phyloP scores from a whole-genome alignment of 805 yeast species.

The Clavispora asparagi region DNA sequence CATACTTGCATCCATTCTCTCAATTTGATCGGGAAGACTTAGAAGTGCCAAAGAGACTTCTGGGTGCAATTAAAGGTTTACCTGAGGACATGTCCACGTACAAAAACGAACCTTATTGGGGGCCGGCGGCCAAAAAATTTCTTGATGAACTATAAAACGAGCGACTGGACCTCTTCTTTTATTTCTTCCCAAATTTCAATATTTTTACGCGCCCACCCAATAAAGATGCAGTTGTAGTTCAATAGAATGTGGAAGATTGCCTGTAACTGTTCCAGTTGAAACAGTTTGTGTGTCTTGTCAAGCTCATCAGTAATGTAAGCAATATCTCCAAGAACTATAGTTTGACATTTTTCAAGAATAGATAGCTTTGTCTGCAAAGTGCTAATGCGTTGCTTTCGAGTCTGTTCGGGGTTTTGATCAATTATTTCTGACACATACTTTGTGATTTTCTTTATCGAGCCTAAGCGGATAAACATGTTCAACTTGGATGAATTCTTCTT shows the following conservation, averaged over 20 bases:
- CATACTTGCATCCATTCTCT: conserved; percentile 51
- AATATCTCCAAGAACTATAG: conserved; percentile 36
- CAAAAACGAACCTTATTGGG: conserved; percentile 65
- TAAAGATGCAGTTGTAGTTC: conserved; percentile 50
- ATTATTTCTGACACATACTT: conserved; percentile 53
- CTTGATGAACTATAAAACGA: conserved; percentile 5
- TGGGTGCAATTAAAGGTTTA: conserved; percentile 60
- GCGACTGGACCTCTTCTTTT: conserved; percentile 30
- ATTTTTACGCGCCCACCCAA: conserved; percentile 65
- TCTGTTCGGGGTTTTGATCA: conserved; percentile 62
- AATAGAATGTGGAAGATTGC: conserved; percentile 47
- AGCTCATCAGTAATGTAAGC: conserved; percentile 38
- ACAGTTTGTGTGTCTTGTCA: conserved; percentile 44
- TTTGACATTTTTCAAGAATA: conserved; percentile 48
- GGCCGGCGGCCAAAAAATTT: conserved; percentile 48
- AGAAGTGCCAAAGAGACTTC: conserved; percentile 45
- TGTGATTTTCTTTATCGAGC: conserved; percentile 43
- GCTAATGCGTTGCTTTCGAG: conserved; percentile 49
- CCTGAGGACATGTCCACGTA: conserved; percentile 55
- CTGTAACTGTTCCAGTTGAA: conserved; percentile 45
- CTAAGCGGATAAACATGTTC: conserved; percentile 48
- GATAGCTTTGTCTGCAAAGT: conserved; percentile 47
- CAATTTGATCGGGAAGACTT: conserved; percentile 39
- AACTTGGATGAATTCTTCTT: conserved; percentile 24
- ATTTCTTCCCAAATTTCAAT: conserved; percentile 65